Evolutionary conservation across 2,329 filamentous ascomycete species (phyloP).

Genomic region (Aureobasidium lini): DNA sequence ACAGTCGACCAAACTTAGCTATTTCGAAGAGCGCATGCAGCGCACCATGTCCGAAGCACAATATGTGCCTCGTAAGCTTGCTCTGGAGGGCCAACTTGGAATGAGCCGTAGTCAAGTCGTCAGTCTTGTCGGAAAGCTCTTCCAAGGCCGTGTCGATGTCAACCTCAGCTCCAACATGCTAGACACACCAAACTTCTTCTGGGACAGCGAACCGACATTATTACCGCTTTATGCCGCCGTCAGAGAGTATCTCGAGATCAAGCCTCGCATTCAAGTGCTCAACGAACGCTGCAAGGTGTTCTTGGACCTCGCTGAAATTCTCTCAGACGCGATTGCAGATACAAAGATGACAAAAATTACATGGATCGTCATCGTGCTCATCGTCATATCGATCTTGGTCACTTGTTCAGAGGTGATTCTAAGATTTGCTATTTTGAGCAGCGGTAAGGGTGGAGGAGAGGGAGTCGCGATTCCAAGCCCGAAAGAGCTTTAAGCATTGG

Average conservation of each 20-base stretch:
- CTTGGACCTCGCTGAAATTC: conserved; percentile 88
- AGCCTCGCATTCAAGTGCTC: conserved; percentile 88
- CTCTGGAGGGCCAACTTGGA: conserved; percentile 80
- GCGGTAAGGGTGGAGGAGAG: conserved; percentile 12
- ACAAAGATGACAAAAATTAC: conserved; percentile 94
- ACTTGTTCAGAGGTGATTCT: conserved; percentile 84
- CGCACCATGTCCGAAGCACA: conserved; percentile 90
- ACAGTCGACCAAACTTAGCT: conserved; percentile 91
- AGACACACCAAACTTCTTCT: conserved; percentile 95
- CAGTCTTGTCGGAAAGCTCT: conserved; percentile 80
- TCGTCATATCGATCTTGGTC: conserved; percentile 82
- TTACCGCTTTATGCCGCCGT: conserved; percentile 92
- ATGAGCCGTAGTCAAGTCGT: conserved; percentile 91
- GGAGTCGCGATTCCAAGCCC: not conserved
- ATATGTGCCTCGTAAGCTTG: conserved; percentile 80
- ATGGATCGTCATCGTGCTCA: conserved; percentile 96
- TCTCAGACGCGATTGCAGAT: conserved; percentile 86
- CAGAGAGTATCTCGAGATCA: conserved; percentile 95
- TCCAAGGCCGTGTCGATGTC: conserved; percentile 91
- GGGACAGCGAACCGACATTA: conserved; percentile 91
- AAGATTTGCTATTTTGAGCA: conserved; percentile 65
- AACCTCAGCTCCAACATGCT: conserved; percentile 96
- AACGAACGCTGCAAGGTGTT: conserved; percentile 97
- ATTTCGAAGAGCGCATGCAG: conserved; percentile 94
- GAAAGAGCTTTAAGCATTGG: conserved; percentile 4